Evolutionary conservation across 495 filamentous ascomycete genomes (phyloP).

Genomic region (Aeminium ludgeri): DNA sequence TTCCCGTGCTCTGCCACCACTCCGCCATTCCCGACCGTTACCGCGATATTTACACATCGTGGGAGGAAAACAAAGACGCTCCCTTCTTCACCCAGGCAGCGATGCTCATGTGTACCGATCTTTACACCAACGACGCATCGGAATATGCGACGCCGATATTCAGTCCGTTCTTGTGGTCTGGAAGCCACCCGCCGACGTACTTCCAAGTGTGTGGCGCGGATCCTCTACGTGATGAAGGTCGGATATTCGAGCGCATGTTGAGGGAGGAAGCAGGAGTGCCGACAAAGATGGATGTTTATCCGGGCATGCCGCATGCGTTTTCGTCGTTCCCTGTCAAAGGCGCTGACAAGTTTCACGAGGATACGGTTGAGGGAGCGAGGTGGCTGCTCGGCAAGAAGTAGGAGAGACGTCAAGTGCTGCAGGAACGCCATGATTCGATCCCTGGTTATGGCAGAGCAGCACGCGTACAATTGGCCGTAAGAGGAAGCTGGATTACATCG

Average conservation of each 20-base stretch:
- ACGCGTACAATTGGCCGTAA: no score
- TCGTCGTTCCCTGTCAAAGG: constrained; percentile 16
- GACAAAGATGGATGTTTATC: constrained; percentile 28
- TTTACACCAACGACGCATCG: constrained; percentile 3
- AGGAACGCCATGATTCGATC: no score
- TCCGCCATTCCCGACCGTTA: constrained; percentile 19
- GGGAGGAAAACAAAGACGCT: constrained; percentile 27
- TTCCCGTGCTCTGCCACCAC: constrained; percentile 19
- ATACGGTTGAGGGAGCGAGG: constrained; percentile 16
- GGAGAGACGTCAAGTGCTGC: neutral
- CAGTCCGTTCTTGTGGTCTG: constrained; percentile 7
- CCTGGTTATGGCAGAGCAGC: no score
- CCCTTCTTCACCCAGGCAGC: constrained; percentile 13
- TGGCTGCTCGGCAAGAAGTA: constrained; percentile 17
- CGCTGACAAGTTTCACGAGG: constrained; percentile 14
- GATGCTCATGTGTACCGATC: constrained; percentile 7
- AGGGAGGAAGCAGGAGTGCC: constrained; percentile 22
- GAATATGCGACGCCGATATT: constrained; percentile 8
- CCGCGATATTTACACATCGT: constrained; percentile 23
- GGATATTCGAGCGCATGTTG: constrained; percentile 19
- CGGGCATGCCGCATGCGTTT: constrained; percentile 30
- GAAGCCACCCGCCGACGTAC: constrained; percentile 24
- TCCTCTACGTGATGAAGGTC: constrained; percentile 24
- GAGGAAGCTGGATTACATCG: no score
- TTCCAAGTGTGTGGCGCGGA: constrained; percentile 26